Evolutionary conservation across 768 basidiomycete genomes (phyloP).

Genomic region (Termitomyces sp.): DNA sequence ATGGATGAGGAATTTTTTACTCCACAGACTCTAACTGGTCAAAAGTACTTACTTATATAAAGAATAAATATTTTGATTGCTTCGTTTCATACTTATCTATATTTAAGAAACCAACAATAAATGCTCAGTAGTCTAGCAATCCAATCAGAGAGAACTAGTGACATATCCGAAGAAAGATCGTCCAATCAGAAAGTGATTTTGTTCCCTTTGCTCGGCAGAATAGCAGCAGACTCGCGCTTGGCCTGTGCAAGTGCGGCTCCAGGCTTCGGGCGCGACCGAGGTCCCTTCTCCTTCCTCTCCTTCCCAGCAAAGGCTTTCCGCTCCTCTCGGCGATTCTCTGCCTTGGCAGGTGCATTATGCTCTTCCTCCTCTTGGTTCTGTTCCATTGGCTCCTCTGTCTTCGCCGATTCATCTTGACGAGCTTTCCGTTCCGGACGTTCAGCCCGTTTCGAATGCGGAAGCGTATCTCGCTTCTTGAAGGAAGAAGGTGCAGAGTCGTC

Average conservation of each 20-base stretch:
- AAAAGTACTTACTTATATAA: not conserved
- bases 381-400: not conserved
- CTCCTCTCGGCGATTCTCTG: not conserved
- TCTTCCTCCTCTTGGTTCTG: not conserved
- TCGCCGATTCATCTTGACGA: not conserved
- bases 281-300: constrained; percentile 26
- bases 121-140: not conserved
- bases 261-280: constrained; percentile 57
- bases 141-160: not conserved
- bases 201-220: constrained; percentile 63
- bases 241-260: constrained; percentile 80
- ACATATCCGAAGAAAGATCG: too few species aligned
- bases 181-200: constrained; percentile 70
- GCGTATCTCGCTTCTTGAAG: constrained; percentile 10
- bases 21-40: not conserved
- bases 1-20: not conserved
- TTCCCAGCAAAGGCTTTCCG: constrained; percentile 10
- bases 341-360: not conserved
- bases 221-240: constrained; percentile 71
- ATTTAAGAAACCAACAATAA: not conserved
- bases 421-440: constrained; percentile 8
- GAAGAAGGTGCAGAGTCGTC: constrained; percentile 10
- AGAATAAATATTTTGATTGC: not conserved
- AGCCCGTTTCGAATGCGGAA: constrained; percentile 4
- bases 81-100: too few species aligned